Base-by-base conservation (phyloP, 257 asterid species). In the Nicotiana sylvestris region DNA sequence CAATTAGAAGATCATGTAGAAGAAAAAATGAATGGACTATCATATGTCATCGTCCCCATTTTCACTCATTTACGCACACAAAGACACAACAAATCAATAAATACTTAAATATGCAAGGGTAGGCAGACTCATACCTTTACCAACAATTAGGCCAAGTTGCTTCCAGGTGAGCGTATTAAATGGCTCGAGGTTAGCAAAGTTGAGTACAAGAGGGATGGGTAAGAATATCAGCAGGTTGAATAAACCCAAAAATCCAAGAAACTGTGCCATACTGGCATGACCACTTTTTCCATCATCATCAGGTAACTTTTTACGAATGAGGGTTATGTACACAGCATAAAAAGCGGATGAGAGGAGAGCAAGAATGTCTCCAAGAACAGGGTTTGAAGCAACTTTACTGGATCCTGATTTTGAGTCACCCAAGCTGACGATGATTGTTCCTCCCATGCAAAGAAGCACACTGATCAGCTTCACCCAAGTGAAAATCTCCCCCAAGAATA, bases 391-490 rank as follows among this genome's bases (percentile, higher is more conserved):
- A 82, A 88, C 88, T 25, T 51, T 83, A 70, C 85, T 87, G 8
- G 88, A 87, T 46, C 86, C 96, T 18, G 91, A 76, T 65, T 84
- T 87, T 5, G 95, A 89, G 88, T 96, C 99, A 27, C 95, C 98
- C 68, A 95, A 86, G 88, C 99, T 96, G 81, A 96, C 98, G 64
- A 92, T 82, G 15, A 93, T 86, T 5, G 98, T 93, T 53, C 99
- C 99, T 74, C 92, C 97, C 99, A 93, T 96, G 92, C 99, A 96
- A 83, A 96, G 97, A 53, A 96, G 88, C 70, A 96, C 98, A 18
- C 99, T 93, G 32, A 85, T 35, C 80, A 96, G 90, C 92, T 94
- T 96, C 87, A 93, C 60, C 97, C 98, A 96, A 30, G 92, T 91
- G 85, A 96, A 96, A 82, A 86, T 90, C 91, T 96, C 99, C 64